These are phyloP conservation scores for Eucalyptus shirleyi DNA, from an alignment of 345 rosid genomes.

Conservation along the genomic window DNA sequence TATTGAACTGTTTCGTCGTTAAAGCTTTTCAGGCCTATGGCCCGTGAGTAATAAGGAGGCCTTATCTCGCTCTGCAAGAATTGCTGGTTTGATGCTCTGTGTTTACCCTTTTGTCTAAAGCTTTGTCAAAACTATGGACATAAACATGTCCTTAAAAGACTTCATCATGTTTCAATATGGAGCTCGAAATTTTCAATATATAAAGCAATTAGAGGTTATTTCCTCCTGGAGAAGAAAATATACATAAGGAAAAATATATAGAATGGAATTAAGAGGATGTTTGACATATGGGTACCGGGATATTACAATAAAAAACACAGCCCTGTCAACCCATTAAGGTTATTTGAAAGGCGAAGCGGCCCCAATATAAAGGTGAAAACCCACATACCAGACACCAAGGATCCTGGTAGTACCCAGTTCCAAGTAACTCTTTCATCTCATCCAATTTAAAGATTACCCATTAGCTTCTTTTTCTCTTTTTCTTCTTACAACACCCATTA, in stretches of 20 bases:
- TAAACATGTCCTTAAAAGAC: background rate
- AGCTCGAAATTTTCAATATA: no score
- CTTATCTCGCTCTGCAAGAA: background rate
- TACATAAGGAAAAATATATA: no score
- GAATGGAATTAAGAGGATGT: background rate
- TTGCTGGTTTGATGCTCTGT: background rate
- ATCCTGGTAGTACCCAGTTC: background rate
- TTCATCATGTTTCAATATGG: no score
- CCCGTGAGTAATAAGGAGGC: background rate
- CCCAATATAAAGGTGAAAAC: background rate
- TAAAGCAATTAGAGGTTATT: no score
- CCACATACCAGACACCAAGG: background rate
- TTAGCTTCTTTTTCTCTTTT: background rate
- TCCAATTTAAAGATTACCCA: background rate
- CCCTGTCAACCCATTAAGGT: background rate
- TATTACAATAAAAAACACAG: no score
- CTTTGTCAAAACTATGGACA: background rate
- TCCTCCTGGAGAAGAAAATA: background rate
- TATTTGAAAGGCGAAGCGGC: background rate
- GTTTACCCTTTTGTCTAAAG: background rate
- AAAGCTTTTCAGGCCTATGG: background rate
- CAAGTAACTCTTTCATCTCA: background rate
- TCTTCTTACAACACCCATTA: background rate
- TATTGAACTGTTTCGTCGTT: background rate
- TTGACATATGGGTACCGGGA: background rate